Evolutionary conservation across 192 early-diverging fungal genomes (phyloP).

Genomic region (Umbelopsis isabellina): DNA sequence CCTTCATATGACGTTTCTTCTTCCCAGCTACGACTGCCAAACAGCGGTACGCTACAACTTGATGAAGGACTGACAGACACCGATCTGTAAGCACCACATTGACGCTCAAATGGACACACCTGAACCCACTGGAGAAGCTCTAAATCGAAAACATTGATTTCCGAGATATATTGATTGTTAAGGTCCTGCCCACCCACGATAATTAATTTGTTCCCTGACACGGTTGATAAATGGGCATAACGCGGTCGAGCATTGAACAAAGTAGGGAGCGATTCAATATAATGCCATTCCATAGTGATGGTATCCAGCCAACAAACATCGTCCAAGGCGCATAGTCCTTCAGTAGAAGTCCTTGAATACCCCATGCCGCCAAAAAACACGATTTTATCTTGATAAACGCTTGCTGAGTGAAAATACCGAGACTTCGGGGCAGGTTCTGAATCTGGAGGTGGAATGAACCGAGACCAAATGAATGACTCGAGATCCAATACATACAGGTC

Average conservation of each 20-base stretch:
- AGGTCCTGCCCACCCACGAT: constrained; percentile 81
- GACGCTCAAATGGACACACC: constrained; percentile 66
- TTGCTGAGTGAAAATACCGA: constrained; percentile 79
- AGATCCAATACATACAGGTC: constrained; percentile 68
- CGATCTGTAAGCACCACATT: constrained; percentile 79
- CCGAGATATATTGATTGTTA: constrained; percentile 75
- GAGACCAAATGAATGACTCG: constrained; percentile 61
- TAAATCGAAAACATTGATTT: constrained; percentile 78
- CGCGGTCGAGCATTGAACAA: constrained; percentile 63
- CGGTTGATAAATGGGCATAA: constrained; percentile 75
- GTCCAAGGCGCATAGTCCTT: constrained; percentile 67
- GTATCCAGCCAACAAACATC: constrained; percentile 74
- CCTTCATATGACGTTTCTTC: background rate
- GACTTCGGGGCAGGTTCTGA: constrained; percentile 51
- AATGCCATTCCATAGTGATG: constrained; percentile 62
- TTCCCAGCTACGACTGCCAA: constrained; percentile 14
- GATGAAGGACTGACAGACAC: constrained; percentile 62
- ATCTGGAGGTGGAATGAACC: constrained; percentile 31
- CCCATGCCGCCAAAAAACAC: constrained; percentile 85
- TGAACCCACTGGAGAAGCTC: constrained; percentile 63
- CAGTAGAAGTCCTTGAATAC: constrained; percentile 49
- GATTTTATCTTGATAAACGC: constrained; percentile 64
- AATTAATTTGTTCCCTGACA: constrained; percentile 64
- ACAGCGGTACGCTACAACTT: constrained; percentile 5
- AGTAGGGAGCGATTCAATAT: constrained; percentile 48